Conservation (phyloP, 2,329 filamentous ascomycete genomes). For the Penicillium paneum region DNA sequence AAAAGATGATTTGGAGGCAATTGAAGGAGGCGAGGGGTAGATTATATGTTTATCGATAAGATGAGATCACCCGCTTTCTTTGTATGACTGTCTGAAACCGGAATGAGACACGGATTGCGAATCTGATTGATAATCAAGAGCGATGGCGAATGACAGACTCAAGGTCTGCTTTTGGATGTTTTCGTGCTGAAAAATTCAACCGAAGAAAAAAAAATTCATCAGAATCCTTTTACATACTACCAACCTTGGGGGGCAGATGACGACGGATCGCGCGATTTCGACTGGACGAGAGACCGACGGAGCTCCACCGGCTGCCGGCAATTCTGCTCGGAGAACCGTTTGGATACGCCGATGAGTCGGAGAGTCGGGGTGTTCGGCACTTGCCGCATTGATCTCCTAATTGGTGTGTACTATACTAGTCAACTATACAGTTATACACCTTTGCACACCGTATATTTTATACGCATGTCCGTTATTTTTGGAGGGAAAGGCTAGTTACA, state of each 20-base stretch:
- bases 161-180: constrained; percentile 6
- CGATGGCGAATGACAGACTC: constrained; percentile 3
- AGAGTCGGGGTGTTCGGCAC: constrained; percentile 24
- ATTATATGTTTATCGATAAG: constrained; percentile 5
- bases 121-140: constrained; percentile 11
- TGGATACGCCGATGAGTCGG: constrained; percentile 18
- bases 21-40: background rate
- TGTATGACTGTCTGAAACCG: background rate
- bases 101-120: constrained; percentile 3
- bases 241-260: constrained; percentile 17
- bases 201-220: constrained; percentile 9
- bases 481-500: no score
- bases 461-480: no score
- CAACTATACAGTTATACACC: no score
- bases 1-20: constrained; percentile 10
- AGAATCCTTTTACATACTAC: constrained; percentile 29
- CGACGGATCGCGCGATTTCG: constrained; percentile 14
- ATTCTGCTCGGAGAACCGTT: constrained; percentile 16
- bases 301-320: constrained; percentile 18
- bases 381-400: background rate
- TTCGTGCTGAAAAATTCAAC: constrained; percentile 7
- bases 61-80: constrained; percentile 3
- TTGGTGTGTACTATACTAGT: background rate
- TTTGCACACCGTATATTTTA: no score
- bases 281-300: constrained; percentile 16